A percentile compares a stretch with the other conserved stretches of the same genome.
These are phyloP conservation scores for Globisporangium radiosum DNA, from an alignment of 352 stramenopile genomes.

Conservation along the genomic window DNA sequence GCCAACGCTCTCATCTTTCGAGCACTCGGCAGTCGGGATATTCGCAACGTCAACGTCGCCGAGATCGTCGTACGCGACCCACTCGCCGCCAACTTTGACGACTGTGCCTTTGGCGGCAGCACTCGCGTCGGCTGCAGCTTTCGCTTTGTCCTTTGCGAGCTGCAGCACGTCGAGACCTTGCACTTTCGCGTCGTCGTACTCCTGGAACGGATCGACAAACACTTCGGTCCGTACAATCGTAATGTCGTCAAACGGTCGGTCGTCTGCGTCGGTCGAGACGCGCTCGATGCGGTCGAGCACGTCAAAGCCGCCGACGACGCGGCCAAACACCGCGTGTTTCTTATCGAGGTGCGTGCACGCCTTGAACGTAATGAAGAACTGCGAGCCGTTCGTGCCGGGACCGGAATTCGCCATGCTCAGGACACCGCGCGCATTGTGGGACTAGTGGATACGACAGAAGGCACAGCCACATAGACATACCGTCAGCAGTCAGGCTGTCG, in stretches of 20 bases:
- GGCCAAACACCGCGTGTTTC: constrained; percentile 96
- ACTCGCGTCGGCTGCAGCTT: constrained; percentile 38
- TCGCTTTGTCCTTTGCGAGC: constrained; percentile 30
- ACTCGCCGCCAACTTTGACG: constrained; percentile 72
- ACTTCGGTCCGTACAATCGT: constrained; percentile 75
- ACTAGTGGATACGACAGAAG: constrained; percentile 18
- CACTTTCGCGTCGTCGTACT: constrained; percentile 62
- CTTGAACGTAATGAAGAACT: constrained; percentile 99
- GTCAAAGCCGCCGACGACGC: constrained; percentile 90
- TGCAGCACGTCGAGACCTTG: constrained; percentile 55
- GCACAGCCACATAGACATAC: not conserved
- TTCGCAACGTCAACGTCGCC: constrained; percentile 45
- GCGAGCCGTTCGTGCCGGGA: constrained; percentile 93
- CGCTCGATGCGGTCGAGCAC: constrained; percentile 77
- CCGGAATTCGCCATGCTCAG: constrained; percentile 97
- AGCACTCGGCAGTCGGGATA: constrained; percentile 32
- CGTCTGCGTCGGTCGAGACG: constrained; percentile 63
- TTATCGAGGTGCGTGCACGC: constrained; percentile 95
- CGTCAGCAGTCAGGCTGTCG: not conserved
- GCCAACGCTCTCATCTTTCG: constrained; percentile 47
- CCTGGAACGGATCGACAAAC: constrained; percentile 87
- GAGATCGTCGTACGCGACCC: constrained; percentile 73
- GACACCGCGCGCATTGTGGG: constrained; percentile 87
- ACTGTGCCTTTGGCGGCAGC: constrained; percentile 57
- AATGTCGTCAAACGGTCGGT: constrained; percentile 82